Conservation (phyloP, 345 rosid genomes). For the Aethionema arabicum region DNA sequence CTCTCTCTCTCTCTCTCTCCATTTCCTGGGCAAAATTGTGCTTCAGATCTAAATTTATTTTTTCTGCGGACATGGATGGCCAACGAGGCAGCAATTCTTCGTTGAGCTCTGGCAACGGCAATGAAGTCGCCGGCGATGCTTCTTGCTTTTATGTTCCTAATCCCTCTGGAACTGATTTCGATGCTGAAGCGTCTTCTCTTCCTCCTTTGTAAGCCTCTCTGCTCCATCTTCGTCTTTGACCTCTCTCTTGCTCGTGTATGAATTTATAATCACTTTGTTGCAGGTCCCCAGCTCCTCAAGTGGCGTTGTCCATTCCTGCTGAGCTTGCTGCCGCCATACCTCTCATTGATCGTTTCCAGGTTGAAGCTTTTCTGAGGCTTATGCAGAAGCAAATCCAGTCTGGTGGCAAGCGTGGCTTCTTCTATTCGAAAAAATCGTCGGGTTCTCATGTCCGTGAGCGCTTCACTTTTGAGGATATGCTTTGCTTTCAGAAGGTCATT, state of each 20-base stretch:
- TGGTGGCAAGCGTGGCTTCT: slow-evolving; percentile 85
- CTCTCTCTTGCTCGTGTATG: slow-evolving; percentile 8
- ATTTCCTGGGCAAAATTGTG: slow-evolving; percentile 15
- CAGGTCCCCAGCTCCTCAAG: slow-evolving; percentile 41
- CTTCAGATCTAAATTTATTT: slow-evolving; percentile 31
- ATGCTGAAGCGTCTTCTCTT: slow-evolving; percentile 35
- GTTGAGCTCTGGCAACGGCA: slow-evolving; percentile 38
- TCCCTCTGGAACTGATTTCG: slow-evolving; percentile 37
- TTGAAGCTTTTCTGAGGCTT: slow-evolving; percentile 82
- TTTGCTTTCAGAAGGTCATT: slow-evolving; percentile 89
- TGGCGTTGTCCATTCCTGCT: slow-evolving; percentile 62
- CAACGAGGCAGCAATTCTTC: slow-evolving; percentile 41
- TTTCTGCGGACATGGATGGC: slow-evolving; percentile 25
- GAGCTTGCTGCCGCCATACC: slow-evolving; percentile 96
- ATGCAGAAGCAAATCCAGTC: slow-evolving; percentile 97
- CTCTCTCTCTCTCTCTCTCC: slow-evolving; percentile 1
- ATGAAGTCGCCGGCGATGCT: slow-evolving; percentile 27
- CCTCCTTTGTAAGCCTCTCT: slow-evolving; percentile 38
- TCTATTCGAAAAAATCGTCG: slow-evolving; percentile 62
- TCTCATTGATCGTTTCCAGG: slow-evolving; percentile 94
- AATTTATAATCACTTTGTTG: slow-evolving; percentile 5
- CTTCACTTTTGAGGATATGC: slow-evolving; percentile 94
- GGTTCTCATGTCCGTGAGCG: slow-evolving; percentile 77
- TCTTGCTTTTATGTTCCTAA: slow-evolving; percentile 38
- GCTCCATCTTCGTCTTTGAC: slow-evolving; percentile 1